phyloP scores from a whole-genome alignment of 148 eudicot species.

The Dianthus caryophyllus region DNA sequence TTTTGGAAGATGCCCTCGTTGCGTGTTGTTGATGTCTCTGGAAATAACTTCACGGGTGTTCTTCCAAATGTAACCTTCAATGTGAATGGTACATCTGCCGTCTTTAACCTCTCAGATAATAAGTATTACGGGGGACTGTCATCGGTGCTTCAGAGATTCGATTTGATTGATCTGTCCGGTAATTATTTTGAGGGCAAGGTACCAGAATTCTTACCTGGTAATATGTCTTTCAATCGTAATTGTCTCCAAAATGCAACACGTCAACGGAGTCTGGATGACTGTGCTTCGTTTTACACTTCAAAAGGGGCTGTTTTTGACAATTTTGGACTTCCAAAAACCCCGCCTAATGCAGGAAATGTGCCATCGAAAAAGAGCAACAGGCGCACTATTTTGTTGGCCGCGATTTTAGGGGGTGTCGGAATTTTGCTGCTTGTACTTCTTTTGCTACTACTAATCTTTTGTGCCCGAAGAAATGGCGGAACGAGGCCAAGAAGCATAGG shows the following conservation, averaged over 20 bases:
- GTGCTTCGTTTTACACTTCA: constrained; percentile 56
- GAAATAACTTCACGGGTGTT: constrained; percentile 61
- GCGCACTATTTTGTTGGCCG: constrained; percentile 53
- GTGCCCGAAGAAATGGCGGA: constrained; percentile 42
- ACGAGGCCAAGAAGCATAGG: constrained; percentile 45
- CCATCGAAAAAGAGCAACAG: constrained; percentile 33
- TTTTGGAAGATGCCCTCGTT: constrained; percentile 61
- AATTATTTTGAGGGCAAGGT: constrained; percentile 72
- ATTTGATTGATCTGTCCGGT: constrained; percentile 46
- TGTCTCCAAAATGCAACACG: constrained; percentile 54
- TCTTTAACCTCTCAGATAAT: constrained; percentile 62
- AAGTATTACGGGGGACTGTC: constrained; percentile 59
- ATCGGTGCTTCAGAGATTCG: constrained; percentile 43
- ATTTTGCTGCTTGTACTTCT: constrained; percentile 44
- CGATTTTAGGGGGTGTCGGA: constrained; percentile 64
- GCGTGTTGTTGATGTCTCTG: constrained; percentile 62
- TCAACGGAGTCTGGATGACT: constrained; percentile 50
- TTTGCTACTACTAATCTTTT: constrained; percentile 38
- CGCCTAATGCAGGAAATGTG: constrained; percentile 28
- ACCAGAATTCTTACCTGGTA: constrained; percentile 35
- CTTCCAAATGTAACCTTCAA: constrained; percentile 41
- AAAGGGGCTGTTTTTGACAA: constrained; percentile 61
- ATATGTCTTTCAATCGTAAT: constrained; percentile 40
- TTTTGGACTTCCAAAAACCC: constrained; percentile 47
- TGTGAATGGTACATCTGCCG: constrained; percentile 38